A percentile compares a stretch with the other conserved stretches of the same genome.
These are phyloP conservation scores for Spathaspora sp. DNA, from an alignment of 1,139 yeast genomes.

Conservation along the genomic window DNA sequence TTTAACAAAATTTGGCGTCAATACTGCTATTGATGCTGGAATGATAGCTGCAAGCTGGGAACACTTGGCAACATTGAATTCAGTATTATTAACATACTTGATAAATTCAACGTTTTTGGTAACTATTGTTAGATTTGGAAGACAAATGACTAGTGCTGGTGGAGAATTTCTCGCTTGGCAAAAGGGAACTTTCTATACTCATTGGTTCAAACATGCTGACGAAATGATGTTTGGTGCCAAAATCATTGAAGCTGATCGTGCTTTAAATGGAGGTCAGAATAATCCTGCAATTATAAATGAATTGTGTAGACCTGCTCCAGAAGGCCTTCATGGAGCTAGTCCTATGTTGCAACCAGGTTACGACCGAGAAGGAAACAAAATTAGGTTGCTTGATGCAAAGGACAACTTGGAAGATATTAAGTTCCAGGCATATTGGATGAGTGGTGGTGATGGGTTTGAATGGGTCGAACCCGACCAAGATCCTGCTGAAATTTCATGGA, in stretches of 20 bases:
- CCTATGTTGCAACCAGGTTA: slow-evolving; percentile 28
- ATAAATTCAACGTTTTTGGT: slow-evolving; percentile 62
- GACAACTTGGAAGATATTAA: slow-evolving; percentile 53
- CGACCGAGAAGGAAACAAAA: slow-evolving; percentile 39
- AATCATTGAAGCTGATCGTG: slow-evolving; percentile 64
- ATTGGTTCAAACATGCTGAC: slow-evolving; percentile 67
- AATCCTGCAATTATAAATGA: slow-evolving; percentile 38
- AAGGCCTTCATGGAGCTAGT: slow-evolving; percentile 25
- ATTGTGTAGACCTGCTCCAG: slow-evolving; percentile 34
- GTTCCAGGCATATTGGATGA: slow-evolving; percentile 75
- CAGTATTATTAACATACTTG: slow-evolving; percentile 64
- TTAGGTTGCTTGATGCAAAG: slow-evolving; percentile 39
- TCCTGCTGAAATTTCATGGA: slow-evolving; percentile 68
- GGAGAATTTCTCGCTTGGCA: slow-evolving; percentile 64
- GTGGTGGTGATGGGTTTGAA: slow-evolving; percentile 72
- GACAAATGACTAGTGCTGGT: slow-evolving; percentile 44
- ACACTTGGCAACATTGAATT: slow-evolving; percentile 51
- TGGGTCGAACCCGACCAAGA: slow-evolving; percentile 84
- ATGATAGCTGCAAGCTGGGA: slow-evolving; percentile 36
- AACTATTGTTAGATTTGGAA: slow-evolving; percentile 57
- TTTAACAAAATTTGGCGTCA: slow-evolving; percentile 40
- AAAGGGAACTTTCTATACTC: slow-evolving; percentile 62
- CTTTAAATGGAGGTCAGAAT: slow-evolving; percentile 46
- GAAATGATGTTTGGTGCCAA: slow-evolving; percentile 67
- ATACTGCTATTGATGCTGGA: slow-evolving; percentile 34